phyloP scores from a whole-genome alignment of 176 grass and related monocot species.

The Eragrostis curvula region DNA sequence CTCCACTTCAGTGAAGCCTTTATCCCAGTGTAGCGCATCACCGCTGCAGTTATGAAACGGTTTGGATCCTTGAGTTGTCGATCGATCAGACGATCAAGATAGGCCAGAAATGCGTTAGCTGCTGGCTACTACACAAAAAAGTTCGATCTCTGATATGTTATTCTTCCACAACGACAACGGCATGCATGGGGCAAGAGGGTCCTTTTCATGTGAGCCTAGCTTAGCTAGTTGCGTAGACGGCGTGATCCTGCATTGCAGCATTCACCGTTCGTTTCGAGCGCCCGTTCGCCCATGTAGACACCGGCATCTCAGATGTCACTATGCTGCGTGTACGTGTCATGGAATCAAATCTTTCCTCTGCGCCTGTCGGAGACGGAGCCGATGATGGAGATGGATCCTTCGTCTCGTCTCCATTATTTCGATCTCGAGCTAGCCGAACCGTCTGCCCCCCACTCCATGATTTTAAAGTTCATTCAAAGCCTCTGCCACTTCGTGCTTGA shows the following conservation, averaged over 20 bases:
- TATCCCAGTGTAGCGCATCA: not conserved
- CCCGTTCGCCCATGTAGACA: constrained; percentile 22
- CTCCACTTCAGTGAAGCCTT: not conserved
- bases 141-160: not conserved
- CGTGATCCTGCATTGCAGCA: not conserved
- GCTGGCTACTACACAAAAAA: not conserved
- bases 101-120: not conserved
- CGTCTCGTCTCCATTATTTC: constrained; percentile 27
- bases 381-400: constrained; percentile 1
- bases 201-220: constrained; percentile 24
- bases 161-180: not conserved
- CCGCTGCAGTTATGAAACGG: not conserved
- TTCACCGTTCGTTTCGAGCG: not conserved
- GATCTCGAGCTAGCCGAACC: not conserved
- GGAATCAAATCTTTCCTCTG: constrained; percentile 49
- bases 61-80: constrained; percentile 3
- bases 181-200: not conserved
- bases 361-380: constrained; percentile 17
- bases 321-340: constrained; percentile 42
- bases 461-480: constrained; percentile 40
- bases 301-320: constrained; percentile 44
- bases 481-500: not conserved
- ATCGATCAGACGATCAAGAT: not conserved
- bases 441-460: constrained; percentile 22
- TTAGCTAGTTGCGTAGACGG: not conserved